These are phyloP conservation scores for Colletotrichum somersetense DNA, from an alignment of 2,329 filamentous ascomycete species.

Conservation along the genomic window DNA sequence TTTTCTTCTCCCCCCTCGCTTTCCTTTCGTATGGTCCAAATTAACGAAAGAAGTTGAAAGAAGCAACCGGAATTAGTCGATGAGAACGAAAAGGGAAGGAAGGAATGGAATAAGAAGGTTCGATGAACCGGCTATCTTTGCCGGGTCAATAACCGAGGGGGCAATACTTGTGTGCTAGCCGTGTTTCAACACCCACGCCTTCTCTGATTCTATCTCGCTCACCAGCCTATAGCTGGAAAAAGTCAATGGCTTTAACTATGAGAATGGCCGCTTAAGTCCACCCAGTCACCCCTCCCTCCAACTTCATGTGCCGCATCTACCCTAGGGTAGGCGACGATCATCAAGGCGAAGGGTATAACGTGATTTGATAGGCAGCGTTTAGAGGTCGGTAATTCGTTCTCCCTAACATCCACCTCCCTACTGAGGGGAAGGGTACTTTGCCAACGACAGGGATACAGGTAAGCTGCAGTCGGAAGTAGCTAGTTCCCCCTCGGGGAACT, in stretches of 20 bases:
- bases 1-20: neutral
- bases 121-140: neutral
- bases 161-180: constrained; percentile 2
- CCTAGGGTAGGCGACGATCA: constrained; percentile 30
- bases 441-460: neutral
- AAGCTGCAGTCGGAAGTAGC: neutral
- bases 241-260: neutral
- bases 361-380: constrained; percentile 16
- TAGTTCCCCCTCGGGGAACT: neutral
- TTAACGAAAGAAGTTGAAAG: neutral
- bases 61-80: neutral
- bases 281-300: neutral
- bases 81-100: neutral
- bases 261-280: constrained; percentile 7
- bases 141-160: constrained; percentile 5
- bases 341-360: constrained; percentile 13
- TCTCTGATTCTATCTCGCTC: neutral
- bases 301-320: constrained; percentile 30
- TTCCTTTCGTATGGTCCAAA: neutral
- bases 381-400: constrained; percentile 8
- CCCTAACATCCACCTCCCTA: neutral
- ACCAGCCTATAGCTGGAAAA: too few species aligned
- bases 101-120: neutral
- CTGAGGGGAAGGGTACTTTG: constrained; percentile 5
- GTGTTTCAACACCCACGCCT: neutral